Evolutionary conservation across 1,284 basidiomycete species (phyloP), one percentile per base, ranked within the genome.

Genomic region (Salmacisia buchloeana): DNA sequence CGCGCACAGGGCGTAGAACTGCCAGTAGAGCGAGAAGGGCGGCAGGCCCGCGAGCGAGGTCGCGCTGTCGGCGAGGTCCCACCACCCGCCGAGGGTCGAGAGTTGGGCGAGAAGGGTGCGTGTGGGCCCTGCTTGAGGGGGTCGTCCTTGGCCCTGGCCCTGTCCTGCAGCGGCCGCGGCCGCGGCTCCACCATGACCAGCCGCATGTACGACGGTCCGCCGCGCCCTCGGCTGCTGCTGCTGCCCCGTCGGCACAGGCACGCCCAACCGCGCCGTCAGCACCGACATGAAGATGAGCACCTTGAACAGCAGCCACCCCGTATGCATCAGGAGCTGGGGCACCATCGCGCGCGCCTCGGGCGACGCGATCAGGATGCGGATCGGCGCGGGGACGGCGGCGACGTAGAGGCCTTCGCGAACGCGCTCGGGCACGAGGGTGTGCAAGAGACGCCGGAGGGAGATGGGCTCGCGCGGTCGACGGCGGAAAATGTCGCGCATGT

Each of bases 201-300:
- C 29, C n/a, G n/a, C n/a, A n/a, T n/a, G n/a, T n/a, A n/a, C n/a
- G n/a, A n/a, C n/a, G n/a, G n/a, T n/a, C n/a, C n/a, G n/a, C n/a
- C n/a, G n/a, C 13, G 29, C 29, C 6, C 15, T 15, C 41, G 18
- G 41, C 12, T 15, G 41, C 31, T 54, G 21, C 31, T 5, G 29
- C 25, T 54, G 49, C 27, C 27, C 27, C 18, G 12, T 54, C 49
- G 49, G 49, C 9, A 54, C 49, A 54, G 49, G 49, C 12, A 54
- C 34, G 2, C 49, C 49, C 3, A 54, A 31, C 15, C 49, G 25
- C 15, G 27, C 29, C 13, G 49, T 29, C 13, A 54, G 49, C 1
- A 54, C 49, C 12, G 49, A 31, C 13, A 54, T 54, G 13, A 54
- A n/a, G 49, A 54, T 29, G 27, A 25, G 15, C 10, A 54, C 27